Conservation (phyloP, 768 basidiomycete species). For the Mycena capillaripes region DNA sequence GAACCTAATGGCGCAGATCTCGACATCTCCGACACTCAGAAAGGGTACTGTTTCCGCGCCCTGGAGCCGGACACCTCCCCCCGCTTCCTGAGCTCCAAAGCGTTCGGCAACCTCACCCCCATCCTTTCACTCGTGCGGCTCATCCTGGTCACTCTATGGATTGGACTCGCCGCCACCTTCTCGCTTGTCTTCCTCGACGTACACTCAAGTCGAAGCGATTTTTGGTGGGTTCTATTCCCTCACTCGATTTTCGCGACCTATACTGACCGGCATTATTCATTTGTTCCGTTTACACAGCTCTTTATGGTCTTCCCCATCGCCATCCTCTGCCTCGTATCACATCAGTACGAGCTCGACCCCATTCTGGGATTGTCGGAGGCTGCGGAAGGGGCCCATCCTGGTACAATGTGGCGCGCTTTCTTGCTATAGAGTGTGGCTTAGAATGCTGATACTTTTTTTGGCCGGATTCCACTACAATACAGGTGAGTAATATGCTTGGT, state of each 20-base stretch:
- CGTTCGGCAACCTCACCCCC: slow-evolving; percentile 97
- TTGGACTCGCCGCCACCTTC: slow-evolving; percentile 91
- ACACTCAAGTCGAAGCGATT: slow-evolving; percentile 93
- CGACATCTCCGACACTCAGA: slow-evolving; percentile 97
- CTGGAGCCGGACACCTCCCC: slow-evolving; percentile 97
- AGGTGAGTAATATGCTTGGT: too few relatives aligned
- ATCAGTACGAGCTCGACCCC: slow-evolving; percentile 98
- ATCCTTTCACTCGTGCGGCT: slow-evolving; percentile 90
- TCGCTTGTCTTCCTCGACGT: slow-evolving; percentile 95
- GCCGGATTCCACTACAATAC: too few relatives aligned
- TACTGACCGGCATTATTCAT: too few relatives aligned
- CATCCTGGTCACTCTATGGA: slow-evolving; percentile 90
- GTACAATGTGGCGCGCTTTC: too few relatives aligned
- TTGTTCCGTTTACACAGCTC: slow-evolving; percentile 66
- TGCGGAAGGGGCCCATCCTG: too few relatives aligned
- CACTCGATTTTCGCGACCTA: not conserved
- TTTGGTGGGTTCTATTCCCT: slow-evolving; percentile 75
- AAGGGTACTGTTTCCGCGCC: slow-evolving; percentile 96
- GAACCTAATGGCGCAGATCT: slow-evolving; percentile 87
- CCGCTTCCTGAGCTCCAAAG: slow-evolving; percentile 94
- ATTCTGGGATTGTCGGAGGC: too few relatives aligned
- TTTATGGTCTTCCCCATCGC: slow-evolving; percentile 95
- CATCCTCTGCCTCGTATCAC: slow-evolving; percentile 91
- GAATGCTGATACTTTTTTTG: too few relatives aligned
- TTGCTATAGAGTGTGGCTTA: too few relatives aligned